A percentile compares a stretch with the other conserved stretches of the same genome.
Conservation (phyloP, 768 basidiomycete species). For the Tylopilus balloui region DNA sequence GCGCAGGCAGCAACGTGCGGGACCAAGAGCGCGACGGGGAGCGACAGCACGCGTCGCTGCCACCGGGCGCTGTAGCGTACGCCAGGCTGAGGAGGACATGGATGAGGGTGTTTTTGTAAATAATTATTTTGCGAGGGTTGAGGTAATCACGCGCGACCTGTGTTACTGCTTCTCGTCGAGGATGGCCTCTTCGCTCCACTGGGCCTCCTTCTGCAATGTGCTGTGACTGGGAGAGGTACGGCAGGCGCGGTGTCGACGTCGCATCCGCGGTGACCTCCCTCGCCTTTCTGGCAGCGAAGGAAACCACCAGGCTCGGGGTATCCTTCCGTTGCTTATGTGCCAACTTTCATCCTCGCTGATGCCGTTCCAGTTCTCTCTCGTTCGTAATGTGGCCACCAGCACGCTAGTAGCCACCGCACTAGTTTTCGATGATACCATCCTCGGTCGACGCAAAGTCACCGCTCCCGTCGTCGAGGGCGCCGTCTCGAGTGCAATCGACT, state of each 20-base stretch:
- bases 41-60: neutral
- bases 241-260: slow-evolving; percentile 59
- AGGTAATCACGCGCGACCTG: slow-evolving; percentile 20
- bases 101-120: neutral
- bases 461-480: slow-evolving; percentile 55
- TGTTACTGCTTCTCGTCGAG: neutral
- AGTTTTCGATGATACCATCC: slow-evolving; percentile 61
- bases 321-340: slow-evolving; percentile 1
- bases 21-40: too few species aligned
- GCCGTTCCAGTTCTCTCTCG: slow-evolving; percentile 58
- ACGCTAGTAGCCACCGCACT: slow-evolving; percentile 56
- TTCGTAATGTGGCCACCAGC: slow-evolving; percentile 54
- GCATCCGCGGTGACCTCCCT: slow-evolving; percentile 60
- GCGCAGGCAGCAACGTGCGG: slow-evolving; percentile 9
- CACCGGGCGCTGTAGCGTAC: slow-evolving; percentile 8
- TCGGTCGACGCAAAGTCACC: slow-evolving; percentile 56
- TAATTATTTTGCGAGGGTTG: slow-evolving; percentile 1
- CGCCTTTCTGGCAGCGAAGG: slow-evolving; percentile 65
- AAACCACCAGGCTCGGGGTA: slow-evolving; percentile 66
- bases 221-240: slow-evolving; percentile 37
- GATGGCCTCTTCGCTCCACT: slow-evolving; percentile 21
- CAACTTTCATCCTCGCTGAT: slow-evolving; percentile 3
- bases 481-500: slow-evolving; percentile 55
- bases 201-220: slow-evolving; percentile 24
- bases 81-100: slow-evolving; percentile 22